Evolutionary conservation across 31 red algal genomes (phyloP), one percentile per base, ranked within the genome.

Genomic region (Asparagopsis taxiformis): DNA sequence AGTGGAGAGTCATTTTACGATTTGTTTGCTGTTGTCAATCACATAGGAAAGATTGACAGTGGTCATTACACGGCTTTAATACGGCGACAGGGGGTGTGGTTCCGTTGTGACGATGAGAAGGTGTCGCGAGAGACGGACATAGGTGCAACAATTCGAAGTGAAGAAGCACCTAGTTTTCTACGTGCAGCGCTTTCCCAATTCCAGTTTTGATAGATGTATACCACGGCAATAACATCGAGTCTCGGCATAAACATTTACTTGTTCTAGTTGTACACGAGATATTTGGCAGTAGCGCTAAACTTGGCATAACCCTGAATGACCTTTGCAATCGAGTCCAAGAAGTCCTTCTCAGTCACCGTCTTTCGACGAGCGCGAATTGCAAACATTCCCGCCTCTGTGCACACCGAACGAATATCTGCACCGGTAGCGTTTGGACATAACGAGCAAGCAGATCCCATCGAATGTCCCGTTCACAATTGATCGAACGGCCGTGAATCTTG

Each of bases 361-460:
- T 99, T 99, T 26, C 97, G 84, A 30, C 97, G 83, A 13, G 97
- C 93, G 16, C 97, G 82, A 82, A 99, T 99, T 19, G 92, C 84
- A 62, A 88, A 99, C 97, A 99, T 99, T 5, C 97, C 97, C 35
- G 97, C 97, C 61, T 99, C 97, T 7, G 92, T 99, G 65, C 97
- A 99, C 20, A 99, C 90, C 10, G 82, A 89, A 11, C 97, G 87
- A 51, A 99, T 84, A 49, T 99, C 96, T 0, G 97, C 97, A 62
- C 97, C 97, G 5, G 97, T 99, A 0, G 97, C 83, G 59, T 99
- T 99, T 17, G 97, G 97, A 72, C 97, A 99, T 38, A 99, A 80
- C 97, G 88, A 6, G 97, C 97, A 17, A 99, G 75, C 49, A 99
- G 67, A 68, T 99, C 97, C 75, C 80, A 99, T 57, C 96, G 91